These are phyloP conservation scores for Pleurotus platypus DNA, from an alignment of 768 basidiomycete species.

Conservation along the genomic window DNA sequence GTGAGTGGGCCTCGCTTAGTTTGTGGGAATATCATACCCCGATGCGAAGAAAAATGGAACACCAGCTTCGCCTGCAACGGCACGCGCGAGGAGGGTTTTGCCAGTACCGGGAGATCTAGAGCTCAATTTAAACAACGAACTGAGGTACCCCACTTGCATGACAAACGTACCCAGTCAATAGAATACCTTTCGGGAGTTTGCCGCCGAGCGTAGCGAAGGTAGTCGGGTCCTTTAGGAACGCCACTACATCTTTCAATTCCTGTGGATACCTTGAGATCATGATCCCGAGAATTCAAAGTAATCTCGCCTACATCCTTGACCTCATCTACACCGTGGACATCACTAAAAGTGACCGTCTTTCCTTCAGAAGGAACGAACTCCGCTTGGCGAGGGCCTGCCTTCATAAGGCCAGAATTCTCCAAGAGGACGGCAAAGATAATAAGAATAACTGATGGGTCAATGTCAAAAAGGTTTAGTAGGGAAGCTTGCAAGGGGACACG, in stretches of 20 bases:
- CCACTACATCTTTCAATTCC: slow-evolving; percentile 93
- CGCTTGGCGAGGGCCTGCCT: slow-evolving; percentile 74
- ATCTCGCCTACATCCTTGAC: slow-evolving; percentile 73
- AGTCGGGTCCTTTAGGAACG: slow-evolving; percentile 91
- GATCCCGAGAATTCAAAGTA: neutral
- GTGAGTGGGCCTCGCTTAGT: neutral
- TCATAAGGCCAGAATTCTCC: slow-evolving; percentile 91
- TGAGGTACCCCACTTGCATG: neutral
- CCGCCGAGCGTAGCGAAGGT: slow-evolving; percentile 90
- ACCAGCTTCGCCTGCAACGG: slow-evolving; percentile 95
- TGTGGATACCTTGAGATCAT: slow-evolving; percentile 24
- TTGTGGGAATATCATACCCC: slow-evolving; percentile 46
- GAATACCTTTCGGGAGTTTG: slow-evolving; percentile 89
- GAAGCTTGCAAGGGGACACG: slow-evolving; percentile 22
- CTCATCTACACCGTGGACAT: slow-evolving; percentile 97
- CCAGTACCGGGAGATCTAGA: slow-evolving; percentile 83
- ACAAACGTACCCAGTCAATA: slow-evolving; percentile 66
- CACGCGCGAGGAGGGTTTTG: slow-evolving; percentile 97
- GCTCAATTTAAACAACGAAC: no score
- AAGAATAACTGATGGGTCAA: slow-evolving; percentile 55
- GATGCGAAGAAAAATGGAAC: slow-evolving; percentile 98
- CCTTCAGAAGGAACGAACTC: slow-evolving; percentile 83
- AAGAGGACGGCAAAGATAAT: slow-evolving; percentile 86
- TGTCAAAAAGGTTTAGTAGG: neutral
- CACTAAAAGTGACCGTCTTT: slow-evolving; percentile 84